phyloP scores from a whole-genome alignment of 225 moss, liverwort and hornwort genomes.

The Thuidium tamariscinum region DNA sequence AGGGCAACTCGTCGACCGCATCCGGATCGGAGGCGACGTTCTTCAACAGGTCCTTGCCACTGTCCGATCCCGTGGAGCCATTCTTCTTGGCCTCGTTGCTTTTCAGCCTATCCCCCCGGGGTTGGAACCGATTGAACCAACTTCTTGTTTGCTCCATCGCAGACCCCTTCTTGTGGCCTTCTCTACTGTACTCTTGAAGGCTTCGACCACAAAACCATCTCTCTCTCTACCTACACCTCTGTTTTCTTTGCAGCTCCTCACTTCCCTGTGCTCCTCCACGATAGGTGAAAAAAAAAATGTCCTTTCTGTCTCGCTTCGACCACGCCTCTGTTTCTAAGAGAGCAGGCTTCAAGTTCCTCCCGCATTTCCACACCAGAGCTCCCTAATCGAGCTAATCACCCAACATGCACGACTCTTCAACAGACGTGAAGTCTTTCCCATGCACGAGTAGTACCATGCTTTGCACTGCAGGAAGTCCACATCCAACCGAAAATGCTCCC shows the following conservation, averaged over 20 bases:
- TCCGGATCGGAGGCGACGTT: slow-evolving; percentile 16
- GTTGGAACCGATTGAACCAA: slow-evolving; percentile 66
- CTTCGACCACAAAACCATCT: slow-evolving; percentile 37
- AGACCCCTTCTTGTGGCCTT: slow-evolving; percentile 10
- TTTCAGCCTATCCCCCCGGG: slow-evolving; percentile 42
- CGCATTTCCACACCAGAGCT: slow-evolving; percentile 15
- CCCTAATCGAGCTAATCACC: slow-evolving; percentile 10
- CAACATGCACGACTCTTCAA: background rate
- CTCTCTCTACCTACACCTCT: background rate
- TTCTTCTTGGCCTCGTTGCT: slow-evolving; percentile 42
- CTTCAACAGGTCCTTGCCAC: slow-evolving; percentile 43
- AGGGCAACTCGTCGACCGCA: slow-evolving; percentile 45
- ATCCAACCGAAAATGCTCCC: background rate
- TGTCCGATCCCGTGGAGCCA: slow-evolving; percentile 53
- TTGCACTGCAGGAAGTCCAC: background rate
- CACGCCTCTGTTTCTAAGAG: background rate
- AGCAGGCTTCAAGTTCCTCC: background rate
- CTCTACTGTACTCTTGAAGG: slow-evolving; percentile 12
- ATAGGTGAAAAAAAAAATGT: background rate
- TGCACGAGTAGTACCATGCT: background rate
- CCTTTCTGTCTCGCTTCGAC: background rate
- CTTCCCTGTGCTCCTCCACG: background rate
- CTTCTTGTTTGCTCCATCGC: slow-evolving; percentile 60
- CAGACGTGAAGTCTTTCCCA: background rate
- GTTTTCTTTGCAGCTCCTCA: background rate